Conservation (phyloP, 1,284 basidiomycete species). For the Rhodotorula sp. region DNA sequence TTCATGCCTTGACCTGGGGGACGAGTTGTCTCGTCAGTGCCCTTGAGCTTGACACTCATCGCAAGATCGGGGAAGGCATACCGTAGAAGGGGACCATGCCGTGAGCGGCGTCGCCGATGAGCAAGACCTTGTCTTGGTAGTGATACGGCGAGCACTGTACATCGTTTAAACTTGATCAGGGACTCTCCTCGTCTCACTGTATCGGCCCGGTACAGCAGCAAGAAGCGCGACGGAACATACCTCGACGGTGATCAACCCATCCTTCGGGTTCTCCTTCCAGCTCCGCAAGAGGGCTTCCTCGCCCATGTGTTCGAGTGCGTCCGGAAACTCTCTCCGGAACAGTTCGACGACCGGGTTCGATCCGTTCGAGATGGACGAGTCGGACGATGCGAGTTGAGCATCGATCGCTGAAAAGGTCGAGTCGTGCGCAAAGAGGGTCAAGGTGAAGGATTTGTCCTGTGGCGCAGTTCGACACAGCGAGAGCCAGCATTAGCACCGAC, state of each 20-base stretch:
- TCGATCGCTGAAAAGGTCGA: conserved; percentile 62
- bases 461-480: conserved; percentile 36
- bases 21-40: not conserved
- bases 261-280: conserved; percentile 78
- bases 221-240: conserved; percentile 52
- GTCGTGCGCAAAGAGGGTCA: conserved; percentile 84
- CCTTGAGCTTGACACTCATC: not conserved
- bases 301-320: conserved; percentile 79
- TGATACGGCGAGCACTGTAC: conserved; percentile 78
- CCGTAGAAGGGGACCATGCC: conserved; percentile 93
- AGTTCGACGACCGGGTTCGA: conserved; percentile 53
- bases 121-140: conserved; percentile 79
- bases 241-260: conserved; percentile 86
- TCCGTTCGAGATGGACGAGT: not conserved
- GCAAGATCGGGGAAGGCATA: conserved; percentile 5
- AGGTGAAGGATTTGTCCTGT: conserved; percentile 70
- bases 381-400: conserved; percentile 5
- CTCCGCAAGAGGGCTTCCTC: conserved; percentile 70
- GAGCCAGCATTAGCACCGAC: conserved; percentile 26
- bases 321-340: conserved; percentile 82
- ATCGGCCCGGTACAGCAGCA: too few relatives aligned
- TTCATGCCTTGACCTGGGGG: conserved; percentile 79
- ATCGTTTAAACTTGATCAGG: not conserved
- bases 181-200: not conserved
- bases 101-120: conserved; percentile 93